Conservation (phyloP, 768 basidiomycete genomes). For the Suillus subaureus region DNA sequence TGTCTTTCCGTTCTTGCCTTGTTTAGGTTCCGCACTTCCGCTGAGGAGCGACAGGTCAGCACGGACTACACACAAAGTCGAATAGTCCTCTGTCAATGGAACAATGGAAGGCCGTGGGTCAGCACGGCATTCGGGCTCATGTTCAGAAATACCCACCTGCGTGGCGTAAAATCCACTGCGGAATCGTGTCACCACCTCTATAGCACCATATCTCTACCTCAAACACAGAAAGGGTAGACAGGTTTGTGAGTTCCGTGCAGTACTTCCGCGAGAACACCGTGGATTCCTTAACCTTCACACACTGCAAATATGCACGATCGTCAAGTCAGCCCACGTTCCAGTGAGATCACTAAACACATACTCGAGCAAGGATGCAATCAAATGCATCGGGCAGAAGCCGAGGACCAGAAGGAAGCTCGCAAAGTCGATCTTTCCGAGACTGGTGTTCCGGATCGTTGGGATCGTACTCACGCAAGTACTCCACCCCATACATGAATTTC, state of each 20-base stretch:
- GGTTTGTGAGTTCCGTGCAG: constrained; percentile 76
- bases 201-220: constrained; percentile 88
- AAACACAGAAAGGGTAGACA: constrained; percentile 76
- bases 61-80: constrained; percentile 76
- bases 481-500: constrained; percentile 82
- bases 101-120: constrained; percentile 7
- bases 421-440: constrained; percentile 62
- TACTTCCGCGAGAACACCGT: constrained; percentile 83
- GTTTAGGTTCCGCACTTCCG: constrained; percentile 69
- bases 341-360: constrained; percentile 34
- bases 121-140: constrained; percentile 1
- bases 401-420: constrained; percentile 77
- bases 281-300: constrained; percentile 78
- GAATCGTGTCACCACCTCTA: constrained; percentile 69
- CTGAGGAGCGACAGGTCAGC: constrained; percentile 76
- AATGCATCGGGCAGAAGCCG: constrained; percentile 81
- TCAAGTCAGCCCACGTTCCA: constrained; percentile 14
- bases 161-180: constrained; percentile 73
- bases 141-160: constrained; percentile 31
- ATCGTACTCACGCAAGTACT: constrained; percentile 72
- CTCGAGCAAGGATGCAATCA: constrained; percentile 75
- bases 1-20: constrained; percentile 62
- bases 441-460: constrained; percentile 66
- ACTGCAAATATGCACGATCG: constrained; percentile 35
- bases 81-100: constrained; percentile 57